A percentile compares a stretch with the other conserved stretches of the same genome.
Conservation (phyloP, 192 early-diverging fungal species). For the Mycoemilia scoparia region DNA sequence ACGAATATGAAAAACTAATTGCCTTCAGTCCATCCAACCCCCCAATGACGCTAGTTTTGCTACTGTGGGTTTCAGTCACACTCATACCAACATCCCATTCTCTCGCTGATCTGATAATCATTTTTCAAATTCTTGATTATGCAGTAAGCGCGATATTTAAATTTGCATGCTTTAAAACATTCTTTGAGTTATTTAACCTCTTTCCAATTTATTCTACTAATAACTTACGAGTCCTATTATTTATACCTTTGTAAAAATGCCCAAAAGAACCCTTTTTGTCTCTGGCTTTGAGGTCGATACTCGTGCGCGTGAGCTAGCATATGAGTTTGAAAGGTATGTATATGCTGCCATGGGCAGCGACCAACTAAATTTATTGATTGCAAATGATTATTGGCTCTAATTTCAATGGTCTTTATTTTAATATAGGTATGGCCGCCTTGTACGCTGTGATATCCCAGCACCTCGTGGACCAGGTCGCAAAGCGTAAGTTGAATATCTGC, state of each 20-base stretch:
- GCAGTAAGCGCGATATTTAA: too few species aligned
- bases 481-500: slow-evolving; percentile 37
- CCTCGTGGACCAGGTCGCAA: slow-evolving; percentile 39
- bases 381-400: neutral
- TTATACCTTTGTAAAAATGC: slow-evolving; percentile 12
- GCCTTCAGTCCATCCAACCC: too few species aligned
- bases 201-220: too few species aligned
- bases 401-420: neutral
- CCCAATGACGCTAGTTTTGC: too few species aligned
- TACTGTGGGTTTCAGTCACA: too few species aligned
- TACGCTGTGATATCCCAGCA: slow-evolving; percentile 76
- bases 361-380: neutral
- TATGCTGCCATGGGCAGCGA: neutral
- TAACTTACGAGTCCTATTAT: too few species aligned
- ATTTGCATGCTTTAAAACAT: too few species aligned
- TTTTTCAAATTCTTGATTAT: too few species aligned
- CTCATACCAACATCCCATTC: too few species aligned
- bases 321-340: slow-evolving; percentile 82
- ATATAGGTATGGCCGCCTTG: slow-evolving; percentile 58
- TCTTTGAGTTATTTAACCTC: too few species aligned
- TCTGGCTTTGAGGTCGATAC: slow-evolving; percentile 59
- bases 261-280: slow-evolving; percentile 53
- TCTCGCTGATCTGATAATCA: too few species aligned
- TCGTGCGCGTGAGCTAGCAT: slow-evolving; percentile 81
- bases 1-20: too few species aligned